A percentile compares a stretch with the other conserved stretches of the same genome.
phyloP scores from a whole-genome alignment of 1,284 basidiomycete genomes.

The Mycena citricolor region DNA sequence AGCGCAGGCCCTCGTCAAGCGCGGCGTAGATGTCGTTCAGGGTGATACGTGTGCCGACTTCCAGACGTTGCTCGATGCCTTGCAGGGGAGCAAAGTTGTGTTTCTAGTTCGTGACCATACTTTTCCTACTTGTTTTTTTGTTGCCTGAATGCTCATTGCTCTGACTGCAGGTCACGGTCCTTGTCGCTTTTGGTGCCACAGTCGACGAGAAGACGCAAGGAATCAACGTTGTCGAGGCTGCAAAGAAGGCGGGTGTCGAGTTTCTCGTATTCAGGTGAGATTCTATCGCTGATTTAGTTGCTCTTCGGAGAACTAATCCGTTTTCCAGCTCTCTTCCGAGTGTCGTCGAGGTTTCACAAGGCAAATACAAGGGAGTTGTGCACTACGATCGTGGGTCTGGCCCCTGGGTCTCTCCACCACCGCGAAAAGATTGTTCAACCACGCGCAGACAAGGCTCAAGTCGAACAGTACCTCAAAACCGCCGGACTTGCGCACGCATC shows the following conservation, averaged over 20 bases:
- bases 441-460: conserved; percentile 13
- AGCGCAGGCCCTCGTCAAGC: conserved; percentile 6
- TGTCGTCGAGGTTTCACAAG: not conserved
- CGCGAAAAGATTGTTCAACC: not conserved
- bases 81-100: conserved; percentile 16
- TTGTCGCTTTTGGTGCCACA: conserved; percentile 13
- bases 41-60: conserved; percentile 8
- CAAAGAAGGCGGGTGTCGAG: conserved; percentile 16
- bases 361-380: conserved; percentile 7
- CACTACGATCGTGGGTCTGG: conserved; percentile 10
- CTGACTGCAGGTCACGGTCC: conserved; percentile 26
- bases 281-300: conserved; percentile 3
- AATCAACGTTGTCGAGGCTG: conserved; percentile 17
- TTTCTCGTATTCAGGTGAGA: conserved; percentile 18
- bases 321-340: conserved; percentile 1
- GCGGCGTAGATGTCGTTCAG: conserved; percentile 17
- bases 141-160: not conserved
- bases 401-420: not conserved
- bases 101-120: conserved; percentile 11
- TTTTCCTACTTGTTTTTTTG: not conserved
- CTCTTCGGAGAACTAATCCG: conserved; percentile 20
- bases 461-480: conserved; percentile 9
- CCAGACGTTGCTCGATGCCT: conserved; percentile 5
- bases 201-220: conserved; percentile 7
- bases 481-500: conserved; percentile 10